These are phyloP conservation scores for Astrocystis sublimbata DNA, from an alignment of 495 filamentous ascomycete genomes.

Conservation along the genomic window DNA sequence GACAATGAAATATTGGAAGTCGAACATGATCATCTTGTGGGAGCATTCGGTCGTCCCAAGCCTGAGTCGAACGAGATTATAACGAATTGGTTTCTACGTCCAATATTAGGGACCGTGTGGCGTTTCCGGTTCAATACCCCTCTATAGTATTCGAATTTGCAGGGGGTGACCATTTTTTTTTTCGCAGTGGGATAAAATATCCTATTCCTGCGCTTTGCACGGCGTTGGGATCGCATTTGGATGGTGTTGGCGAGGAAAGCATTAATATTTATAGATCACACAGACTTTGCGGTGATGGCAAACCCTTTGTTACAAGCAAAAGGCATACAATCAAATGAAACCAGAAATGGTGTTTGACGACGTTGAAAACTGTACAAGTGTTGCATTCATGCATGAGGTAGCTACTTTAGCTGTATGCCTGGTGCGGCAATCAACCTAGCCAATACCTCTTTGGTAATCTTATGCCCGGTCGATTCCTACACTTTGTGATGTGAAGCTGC, in stretches of 20 bases:
- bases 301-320: neutral
- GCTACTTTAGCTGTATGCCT: neutral
- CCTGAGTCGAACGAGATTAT: too few species aligned
- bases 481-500: neutral
- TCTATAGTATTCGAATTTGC: neutral
- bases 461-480: neutral
- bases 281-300: neutral
- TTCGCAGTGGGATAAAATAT: neutral
- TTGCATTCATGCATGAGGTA: constrained; percentile 10
- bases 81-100: neutral
- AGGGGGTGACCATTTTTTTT: constrained; percentile 1
- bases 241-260: neutral
- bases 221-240: constrained; percentile 6
- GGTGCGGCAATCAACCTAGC: neutral
- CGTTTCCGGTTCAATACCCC: constrained; percentile 16
- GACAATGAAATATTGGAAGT: too few species aligned
- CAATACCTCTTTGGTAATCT: neutral
- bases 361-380: constrained; percentile 18
- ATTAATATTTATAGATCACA: neutral
- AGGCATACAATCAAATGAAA: neutral
- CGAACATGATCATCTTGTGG: neutral
- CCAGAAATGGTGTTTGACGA: neutral
- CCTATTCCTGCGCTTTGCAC: neutral
- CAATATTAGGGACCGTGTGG: neutral
- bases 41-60: too few species aligned